phyloP scores from a whole-genome alignment of 306 rosid genomes.

The Rosa persica region DNA sequence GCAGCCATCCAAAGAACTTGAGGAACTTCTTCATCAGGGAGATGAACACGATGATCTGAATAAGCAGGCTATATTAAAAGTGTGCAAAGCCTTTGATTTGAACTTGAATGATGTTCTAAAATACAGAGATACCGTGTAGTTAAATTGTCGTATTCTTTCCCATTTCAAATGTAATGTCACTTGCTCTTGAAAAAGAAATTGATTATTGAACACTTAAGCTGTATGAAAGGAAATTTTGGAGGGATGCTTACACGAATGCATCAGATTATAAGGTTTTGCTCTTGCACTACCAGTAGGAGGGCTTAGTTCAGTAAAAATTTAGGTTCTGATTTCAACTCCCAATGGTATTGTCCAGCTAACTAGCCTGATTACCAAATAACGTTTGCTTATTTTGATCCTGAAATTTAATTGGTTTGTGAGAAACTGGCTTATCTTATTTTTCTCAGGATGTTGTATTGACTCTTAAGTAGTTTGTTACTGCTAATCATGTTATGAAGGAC shows the following conservation, averaged over 20 bases:
- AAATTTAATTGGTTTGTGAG: background rate
- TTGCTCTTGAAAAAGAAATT: background rate
- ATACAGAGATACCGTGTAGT: constrained; percentile 43
- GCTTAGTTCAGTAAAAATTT: background rate
- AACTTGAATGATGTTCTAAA: constrained; percentile 57
- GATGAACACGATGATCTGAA: constrained; percentile 43
- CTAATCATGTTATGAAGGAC: background rate
- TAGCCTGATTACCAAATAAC: background rate
- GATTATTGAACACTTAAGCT: constrained; percentile 7
- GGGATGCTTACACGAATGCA: background rate
- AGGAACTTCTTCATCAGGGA: constrained; percentile 39
- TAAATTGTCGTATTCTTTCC: background rate
- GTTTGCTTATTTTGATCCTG: background rate
- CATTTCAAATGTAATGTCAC: constrained; percentile 3
- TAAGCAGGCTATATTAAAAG: constrained; percentile 40
- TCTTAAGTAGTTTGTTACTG: background rate
- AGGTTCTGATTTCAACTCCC: background rate
- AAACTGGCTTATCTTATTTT: background rate
- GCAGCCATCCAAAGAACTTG: constrained; percentile 68
- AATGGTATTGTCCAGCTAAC: background rate
- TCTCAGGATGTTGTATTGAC: background rate
- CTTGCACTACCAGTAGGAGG: background rate
- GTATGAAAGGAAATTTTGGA: background rate
- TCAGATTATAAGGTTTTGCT: background rate
- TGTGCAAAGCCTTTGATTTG: constrained; percentile 71